Evolutionary conservation across 169 alveolate species (phyloP).

Genomic region (Eimeria acervulina): DNA sequence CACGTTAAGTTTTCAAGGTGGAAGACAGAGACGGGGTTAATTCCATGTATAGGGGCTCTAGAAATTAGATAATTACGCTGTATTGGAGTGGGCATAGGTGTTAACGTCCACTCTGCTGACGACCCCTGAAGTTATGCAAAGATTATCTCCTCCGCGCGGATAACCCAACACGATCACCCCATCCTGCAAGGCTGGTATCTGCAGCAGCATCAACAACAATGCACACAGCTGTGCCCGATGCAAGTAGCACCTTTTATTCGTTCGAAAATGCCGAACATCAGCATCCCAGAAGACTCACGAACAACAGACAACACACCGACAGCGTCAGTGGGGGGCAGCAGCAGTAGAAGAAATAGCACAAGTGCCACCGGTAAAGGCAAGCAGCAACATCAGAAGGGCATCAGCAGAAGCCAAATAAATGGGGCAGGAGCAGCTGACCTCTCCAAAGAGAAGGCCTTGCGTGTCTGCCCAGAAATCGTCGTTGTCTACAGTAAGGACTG

Average conservation of each 20-base stretch:
- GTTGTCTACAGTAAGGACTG: slow-evolving; percentile 90
- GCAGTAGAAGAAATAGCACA: neutral
- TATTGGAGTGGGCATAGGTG: slow-evolving; percentile 87
- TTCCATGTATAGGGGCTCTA: neutral
- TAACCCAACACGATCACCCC: slow-evolving; percentile 92
- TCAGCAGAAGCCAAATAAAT: neutral
- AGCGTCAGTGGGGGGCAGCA: neutral
- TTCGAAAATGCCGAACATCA: neutral
- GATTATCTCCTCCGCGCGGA: slow-evolving; percentile 95
- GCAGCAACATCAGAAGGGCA: slow-evolving; percentile 34
- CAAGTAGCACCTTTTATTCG: neutral
- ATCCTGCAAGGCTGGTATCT: slow-evolving; percentile 90
- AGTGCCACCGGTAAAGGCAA: neutral
- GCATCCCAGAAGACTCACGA: neutral
- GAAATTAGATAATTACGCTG: slow-evolving; percentile 78
- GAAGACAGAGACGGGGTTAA: neutral
- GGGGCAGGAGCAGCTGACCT: slow-evolving; percentile 60
- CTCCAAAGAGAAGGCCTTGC: slow-evolving; percentile 89
- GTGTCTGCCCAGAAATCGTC: slow-evolving; percentile 89
- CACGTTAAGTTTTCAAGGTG: neutral
- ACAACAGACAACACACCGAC: neutral
- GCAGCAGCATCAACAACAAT: slow-evolving; percentile 47
- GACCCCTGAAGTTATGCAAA: slow-evolving; percentile 93
- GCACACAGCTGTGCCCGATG: neutral
- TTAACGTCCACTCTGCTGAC: slow-evolving; percentile 93